phyloP scores from a whole-genome alignment of 2,329 filamentous ascomycete genomes.

The Madurella mycetomatis region DNA sequence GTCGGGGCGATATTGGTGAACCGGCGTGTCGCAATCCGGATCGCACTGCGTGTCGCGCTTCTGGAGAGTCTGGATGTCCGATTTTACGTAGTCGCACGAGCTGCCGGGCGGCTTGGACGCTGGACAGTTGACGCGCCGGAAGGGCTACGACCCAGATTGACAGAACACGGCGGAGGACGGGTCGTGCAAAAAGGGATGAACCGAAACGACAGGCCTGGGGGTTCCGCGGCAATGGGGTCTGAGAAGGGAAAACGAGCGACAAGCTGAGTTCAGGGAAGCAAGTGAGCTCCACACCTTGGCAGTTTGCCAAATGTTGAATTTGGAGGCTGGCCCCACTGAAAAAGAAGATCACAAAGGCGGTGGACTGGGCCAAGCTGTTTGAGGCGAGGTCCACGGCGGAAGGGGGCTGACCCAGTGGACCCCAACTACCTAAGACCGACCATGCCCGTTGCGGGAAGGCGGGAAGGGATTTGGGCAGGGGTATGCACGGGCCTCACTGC shows the following conservation, averaged over 20 bases:
- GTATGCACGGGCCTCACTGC: too few relatives aligned
- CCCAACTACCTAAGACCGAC: not conserved
- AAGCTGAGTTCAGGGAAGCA: slow-evolving; percentile 4
- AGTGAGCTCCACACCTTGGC: slow-evolving; percentile 16
- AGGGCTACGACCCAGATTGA: not conserved
- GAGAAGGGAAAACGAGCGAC: slow-evolving; percentile 16
- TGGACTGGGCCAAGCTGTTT: slow-evolving; percentile 2
- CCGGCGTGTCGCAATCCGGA: not conserved
- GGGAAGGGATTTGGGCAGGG: too few relatives aligned
- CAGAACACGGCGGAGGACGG: not conserved
- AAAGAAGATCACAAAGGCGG: slow-evolving; percentile 17
- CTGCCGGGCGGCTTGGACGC: not conserved
- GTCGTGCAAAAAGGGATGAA: slow-evolving; percentile 3
- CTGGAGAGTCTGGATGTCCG: not conserved
- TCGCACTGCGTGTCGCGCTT: not conserved
- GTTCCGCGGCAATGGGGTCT: slow-evolving; percentile 1
- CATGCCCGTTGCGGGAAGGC: too few relatives aligned
- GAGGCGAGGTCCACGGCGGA: too few relatives aligned
- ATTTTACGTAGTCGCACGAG: not conserved
- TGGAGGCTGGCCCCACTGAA: slow-evolving; percentile 18
- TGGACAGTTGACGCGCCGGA: not conserved
- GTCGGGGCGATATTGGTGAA: not conserved
- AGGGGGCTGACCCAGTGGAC: too few relatives aligned
- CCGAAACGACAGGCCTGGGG: not conserved
- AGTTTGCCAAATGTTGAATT: slow-evolving; percentile 25